Evolutionary conservation across 1,139 yeast species (phyloP).

Genomic region (Yamadazyma siamensis): DNA sequence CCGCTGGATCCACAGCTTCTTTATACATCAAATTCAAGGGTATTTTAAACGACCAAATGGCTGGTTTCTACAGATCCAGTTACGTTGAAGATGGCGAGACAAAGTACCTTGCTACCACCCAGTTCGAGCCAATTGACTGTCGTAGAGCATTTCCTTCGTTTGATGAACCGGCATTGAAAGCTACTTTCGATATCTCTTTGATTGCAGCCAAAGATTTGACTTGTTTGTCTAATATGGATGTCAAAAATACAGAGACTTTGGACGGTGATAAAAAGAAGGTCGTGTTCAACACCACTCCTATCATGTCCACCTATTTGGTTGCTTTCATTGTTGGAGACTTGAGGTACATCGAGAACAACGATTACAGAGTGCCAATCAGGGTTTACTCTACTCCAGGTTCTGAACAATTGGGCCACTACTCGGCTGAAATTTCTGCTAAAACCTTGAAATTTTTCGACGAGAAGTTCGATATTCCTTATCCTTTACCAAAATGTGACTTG

Average conservation of each 20-base stretch:
- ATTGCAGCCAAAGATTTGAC: slow-evolving; percentile 58
- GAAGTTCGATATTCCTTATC: slow-evolving; percentile 54
- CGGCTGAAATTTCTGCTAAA: slow-evolving; percentile 50
- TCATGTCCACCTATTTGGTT: slow-evolving; percentile 75
- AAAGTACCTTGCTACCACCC: slow-evolving; percentile 74
- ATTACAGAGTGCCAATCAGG: slow-evolving; percentile 61
- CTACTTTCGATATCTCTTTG: slow-evolving; percentile 67
- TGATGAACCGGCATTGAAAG: slow-evolving; percentile 84
- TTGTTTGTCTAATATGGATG: slow-evolving; percentile 81
- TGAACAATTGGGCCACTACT: slow-evolving; percentile 46
- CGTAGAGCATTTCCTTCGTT: slow-evolving; percentile 89
- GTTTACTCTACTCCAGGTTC: slow-evolving; percentile 55
- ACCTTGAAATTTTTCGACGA: slow-evolving; percentile 50
- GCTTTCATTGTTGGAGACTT: slow-evolving; percentile 81
- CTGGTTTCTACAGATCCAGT: slow-evolving; percentile 79
- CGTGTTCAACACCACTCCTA: slow-evolving; percentile 52
- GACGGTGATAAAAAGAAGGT: slow-evolving; percentile 52
- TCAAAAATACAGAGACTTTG: slow-evolving; percentile 42
- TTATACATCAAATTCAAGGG: slow-evolving; percentile 65
- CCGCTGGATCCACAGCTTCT: slow-evolving; percentile 37
- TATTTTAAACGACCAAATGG: slow-evolving; percentile 74
- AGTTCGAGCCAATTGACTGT: slow-evolving; percentile 88
- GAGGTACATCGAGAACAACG: slow-evolving; percentile 62
- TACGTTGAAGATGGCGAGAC: slow-evolving; percentile 61
- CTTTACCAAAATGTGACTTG: slow-evolving; percentile 58